Evolutionary conservation across 106 monocot species (phyloP), one percentile per base, ranked within the genome.

Genomic region (Alisma plantagoaquatica): DNA sequence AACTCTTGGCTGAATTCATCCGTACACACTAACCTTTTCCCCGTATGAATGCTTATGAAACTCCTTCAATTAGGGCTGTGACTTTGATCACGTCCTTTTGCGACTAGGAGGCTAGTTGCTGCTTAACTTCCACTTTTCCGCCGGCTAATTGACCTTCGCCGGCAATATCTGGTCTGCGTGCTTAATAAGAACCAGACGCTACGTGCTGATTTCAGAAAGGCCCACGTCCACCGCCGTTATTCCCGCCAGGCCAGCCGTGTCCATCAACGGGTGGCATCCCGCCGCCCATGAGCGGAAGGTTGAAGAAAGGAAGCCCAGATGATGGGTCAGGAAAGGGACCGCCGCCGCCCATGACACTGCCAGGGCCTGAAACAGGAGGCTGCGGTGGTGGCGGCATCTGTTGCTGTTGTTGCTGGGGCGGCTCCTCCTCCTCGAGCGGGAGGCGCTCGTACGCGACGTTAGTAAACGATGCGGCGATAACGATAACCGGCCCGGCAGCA

Each of bases 401-500:
- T n/a, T n/a, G n/a, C 15, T n/a, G 44, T 7, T 29, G 21, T 17
- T 30, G 46, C 18, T 31, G 8, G 31, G 19, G 25, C 27, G 30
- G 42, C 52, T 74, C 74, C 47, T 79, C 78, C 29, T 79, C 78
- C 24, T 70, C 65, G 31, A 79, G 59, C 1, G 78, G 78, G 2
- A 79, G 64, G 17, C 69, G 46, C 49, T 79, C 78, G 54, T 74
- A 79, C 1, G 74, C 69, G 16, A 73, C 78, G 65, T 78, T 78
- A 15, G 68, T 68, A 56, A 78, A 78, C 2, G 68, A 73, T 23
- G 78, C 68, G 1, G 78, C 78, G 51, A 73, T 73, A 26, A 78
- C 68, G 2, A 79, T 60, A 0, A 79, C 73, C 27, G 78, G 74
- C 0, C 73, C 64, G 0, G 73, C 59, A 3, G 74, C 73, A 7